Percentiles rank a stretch among this genome's conserved stretches.
These are phyloP conservation scores for Hypoxylon fuscum DNA, from an alignment of 495 filamentous ascomycete genomes.

Conservation along the genomic window DNA sequence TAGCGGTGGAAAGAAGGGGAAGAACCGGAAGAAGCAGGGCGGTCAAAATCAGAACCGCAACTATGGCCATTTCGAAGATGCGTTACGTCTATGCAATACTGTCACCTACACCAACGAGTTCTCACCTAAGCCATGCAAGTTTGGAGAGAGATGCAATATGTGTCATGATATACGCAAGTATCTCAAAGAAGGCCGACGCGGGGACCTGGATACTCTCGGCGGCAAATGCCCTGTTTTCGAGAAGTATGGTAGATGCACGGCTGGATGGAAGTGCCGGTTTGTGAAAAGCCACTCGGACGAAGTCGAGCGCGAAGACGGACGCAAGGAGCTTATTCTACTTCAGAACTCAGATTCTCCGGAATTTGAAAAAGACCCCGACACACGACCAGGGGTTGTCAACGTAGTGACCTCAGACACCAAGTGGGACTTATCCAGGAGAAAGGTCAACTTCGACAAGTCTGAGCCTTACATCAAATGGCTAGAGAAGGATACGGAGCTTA, in stretches of 20 bases:
- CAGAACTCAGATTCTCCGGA: conserved; percentile 44
- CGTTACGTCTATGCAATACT: conserved; percentile 78
- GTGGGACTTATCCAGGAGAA: conserved; percentile 72
- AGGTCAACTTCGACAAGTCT: conserved; percentile 71
- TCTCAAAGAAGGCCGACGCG: conserved; percentile 80
- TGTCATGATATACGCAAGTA: conserved; percentile 88
- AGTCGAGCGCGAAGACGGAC: conserved; percentile 74
- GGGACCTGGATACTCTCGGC: conserved; percentile 76
- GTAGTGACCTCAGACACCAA: conserved; percentile 71
- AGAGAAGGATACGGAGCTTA: conserved; percentile 64
- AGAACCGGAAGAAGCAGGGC: conserved; percentile 70
- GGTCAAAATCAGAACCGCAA: conserved; percentile 88
- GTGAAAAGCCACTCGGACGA: conserved; percentile 83
- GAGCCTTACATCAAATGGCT: conserved; percentile 81
- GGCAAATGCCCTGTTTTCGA: conserved; percentile 85
- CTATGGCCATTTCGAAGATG: conserved; percentile 85
- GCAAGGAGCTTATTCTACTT: conserved; percentile 80
- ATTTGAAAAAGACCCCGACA: conserved; percentile 42
- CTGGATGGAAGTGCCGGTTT: conserved; percentile 94
- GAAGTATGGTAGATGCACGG: conserved; percentile 73
- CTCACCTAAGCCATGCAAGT: conserved; percentile 74
- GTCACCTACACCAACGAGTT: conserved; percentile 75
- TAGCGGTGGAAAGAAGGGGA: conserved; percentile 56
- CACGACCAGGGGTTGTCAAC: conserved; percentile 72
- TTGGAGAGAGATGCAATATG: conserved; percentile 78